Conservation (phyloP, 2,329 filamentous ascomycete species). For the Cytospora piceae region DNA sequence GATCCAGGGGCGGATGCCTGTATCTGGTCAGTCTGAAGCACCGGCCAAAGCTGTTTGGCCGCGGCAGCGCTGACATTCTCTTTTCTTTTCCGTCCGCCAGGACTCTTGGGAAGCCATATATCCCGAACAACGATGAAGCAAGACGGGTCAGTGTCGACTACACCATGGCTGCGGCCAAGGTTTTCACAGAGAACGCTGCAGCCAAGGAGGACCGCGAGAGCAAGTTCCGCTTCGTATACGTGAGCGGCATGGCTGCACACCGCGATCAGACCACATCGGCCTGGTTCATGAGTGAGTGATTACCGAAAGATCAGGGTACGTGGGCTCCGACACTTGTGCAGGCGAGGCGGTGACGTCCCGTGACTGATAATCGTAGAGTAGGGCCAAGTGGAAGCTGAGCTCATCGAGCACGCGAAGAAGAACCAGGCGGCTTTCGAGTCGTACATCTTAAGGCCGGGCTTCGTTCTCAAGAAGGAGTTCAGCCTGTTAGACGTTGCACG, state of each 20-base stretch:
- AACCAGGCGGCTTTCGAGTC: background rate
- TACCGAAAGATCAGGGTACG: background rate
- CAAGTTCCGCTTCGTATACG: background rate
- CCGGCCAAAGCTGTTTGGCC: background rate
- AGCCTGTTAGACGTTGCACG: background rate
- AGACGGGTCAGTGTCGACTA: background rate
- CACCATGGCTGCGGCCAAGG: background rate
- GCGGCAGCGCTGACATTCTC: background rate
- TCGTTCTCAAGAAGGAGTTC: background rate
- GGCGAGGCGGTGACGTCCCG: background rate
- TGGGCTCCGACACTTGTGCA: background rate
- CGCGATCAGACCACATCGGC: background rate
- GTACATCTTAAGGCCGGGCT: background rate
- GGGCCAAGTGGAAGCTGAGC: background rate
- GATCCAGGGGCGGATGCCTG: conserved; percentile 15
- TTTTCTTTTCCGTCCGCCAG: background rate
- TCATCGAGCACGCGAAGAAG: background rate
- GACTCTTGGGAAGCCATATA: background rate
- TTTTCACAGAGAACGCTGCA: background rate
- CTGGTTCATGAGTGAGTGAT: background rate
- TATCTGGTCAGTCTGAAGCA: conserved; percentile 18
- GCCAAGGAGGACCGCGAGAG: background rate
- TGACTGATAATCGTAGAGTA: background rate
- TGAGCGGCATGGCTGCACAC: background rate
- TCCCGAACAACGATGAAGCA: background rate